Conservation (phyloP, 805 yeast genomes). For the Suhomyces sp. region DNA sequence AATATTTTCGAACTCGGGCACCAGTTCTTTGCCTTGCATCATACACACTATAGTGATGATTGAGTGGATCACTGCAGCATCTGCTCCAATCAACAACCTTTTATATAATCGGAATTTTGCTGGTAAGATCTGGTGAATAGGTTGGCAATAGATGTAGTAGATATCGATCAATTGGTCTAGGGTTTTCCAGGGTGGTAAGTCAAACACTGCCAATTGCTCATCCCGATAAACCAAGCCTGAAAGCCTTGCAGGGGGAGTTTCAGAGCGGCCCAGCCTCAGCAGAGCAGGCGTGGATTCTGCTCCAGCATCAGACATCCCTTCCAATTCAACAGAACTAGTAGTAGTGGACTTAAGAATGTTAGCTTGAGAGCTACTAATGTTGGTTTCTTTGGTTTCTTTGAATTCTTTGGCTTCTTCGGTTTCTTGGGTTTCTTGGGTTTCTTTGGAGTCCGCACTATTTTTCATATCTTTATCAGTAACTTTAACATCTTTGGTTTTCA, state of each 20-base stretch:
- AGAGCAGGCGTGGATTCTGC: neutral
- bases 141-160: conserved; percentile 22
- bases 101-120: conserved; percentile 17
- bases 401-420: neutral
- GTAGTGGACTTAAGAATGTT: neutral
- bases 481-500: neutral
- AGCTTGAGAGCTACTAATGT: neutral
- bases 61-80: conserved; percentile 24
- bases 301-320: neutral
- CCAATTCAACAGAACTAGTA: neutral
- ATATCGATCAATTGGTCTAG: conserved; percentile 19
- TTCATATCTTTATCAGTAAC: neutral
- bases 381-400: neutral
- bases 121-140: conserved; percentile 21
- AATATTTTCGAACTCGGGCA: conserved; percentile 1
- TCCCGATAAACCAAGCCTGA: neutral
- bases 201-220: conserved; percentile 17
- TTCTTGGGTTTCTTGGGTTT: neutral
- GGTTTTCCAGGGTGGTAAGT: conserved; percentile 21
- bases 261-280: neutral
- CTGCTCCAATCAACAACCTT: conserved; percentile 18
- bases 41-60: conserved; percentile 21
- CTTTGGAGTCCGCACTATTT: too few relatives aligned
- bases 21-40: conserved; percentile 7
- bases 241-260: neutral